phyloP scores from a whole-genome alignment of 352 stramenopile genomes.

The Globisporangium acanthophoron region DNA sequence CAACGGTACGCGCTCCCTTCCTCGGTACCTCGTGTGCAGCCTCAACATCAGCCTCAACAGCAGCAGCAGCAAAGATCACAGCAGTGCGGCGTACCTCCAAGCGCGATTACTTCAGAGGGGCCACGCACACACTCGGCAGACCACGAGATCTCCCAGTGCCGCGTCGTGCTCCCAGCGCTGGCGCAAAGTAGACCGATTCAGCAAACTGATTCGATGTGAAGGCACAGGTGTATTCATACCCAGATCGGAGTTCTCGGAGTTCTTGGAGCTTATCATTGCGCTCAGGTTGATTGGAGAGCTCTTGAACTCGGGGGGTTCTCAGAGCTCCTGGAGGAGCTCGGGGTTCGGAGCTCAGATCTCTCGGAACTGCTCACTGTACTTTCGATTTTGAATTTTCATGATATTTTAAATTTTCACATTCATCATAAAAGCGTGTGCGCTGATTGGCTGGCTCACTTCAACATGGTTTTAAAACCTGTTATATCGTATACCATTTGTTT shows the following conservation, averaged over 20 bases:
- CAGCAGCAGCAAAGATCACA: not conserved
- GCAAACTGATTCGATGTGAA: not conserved
- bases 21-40: not conserved
- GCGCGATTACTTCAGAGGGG: not conserved
- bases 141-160: constrained; percentile 14
- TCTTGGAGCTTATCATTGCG: not conserved
- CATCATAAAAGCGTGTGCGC: not conserved
- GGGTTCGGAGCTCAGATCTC: not conserved
- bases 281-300: not conserved
- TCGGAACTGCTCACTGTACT: not conserved
- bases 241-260: not conserved
- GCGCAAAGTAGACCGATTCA: not conserved
- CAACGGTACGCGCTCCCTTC: not conserved
- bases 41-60: not conserved
- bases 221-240: no score
- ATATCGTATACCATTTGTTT: not conserved
- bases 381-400: not conserved
- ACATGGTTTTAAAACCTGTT: not conserved
- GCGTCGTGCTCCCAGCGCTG: constrained; percentile 26
- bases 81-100: not conserved
- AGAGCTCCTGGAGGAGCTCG: not conserved
- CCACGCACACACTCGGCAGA: not conserved
- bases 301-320: not conserved
- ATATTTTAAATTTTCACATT: not conserved
- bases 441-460: constrained; percentile 10